phyloP scores from a whole-genome alignment of 805 yeast genomes.

The Debaryomyces tyrocola region DNA sequence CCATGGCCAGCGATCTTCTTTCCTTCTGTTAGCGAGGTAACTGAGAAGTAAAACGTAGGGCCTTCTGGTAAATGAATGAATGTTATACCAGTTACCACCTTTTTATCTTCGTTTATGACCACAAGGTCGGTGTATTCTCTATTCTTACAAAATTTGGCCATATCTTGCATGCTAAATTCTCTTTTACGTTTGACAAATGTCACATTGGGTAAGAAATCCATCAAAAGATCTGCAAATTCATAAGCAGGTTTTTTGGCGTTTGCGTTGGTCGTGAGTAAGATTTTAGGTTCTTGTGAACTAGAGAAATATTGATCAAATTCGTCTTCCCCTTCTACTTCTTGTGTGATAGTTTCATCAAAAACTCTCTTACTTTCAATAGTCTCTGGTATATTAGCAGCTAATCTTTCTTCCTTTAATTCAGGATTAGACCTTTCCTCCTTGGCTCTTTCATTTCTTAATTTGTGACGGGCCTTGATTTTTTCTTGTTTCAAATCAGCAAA shows the following conservation, averaged over 20 bases:
- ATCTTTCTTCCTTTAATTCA: slow-evolving; percentile 74
- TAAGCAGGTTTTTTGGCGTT: slow-evolving; percentile 84
- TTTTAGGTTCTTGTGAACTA: slow-evolving; percentile 60
- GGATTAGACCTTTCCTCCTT: slow-evolving; percentile 85
- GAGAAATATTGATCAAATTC: slow-evolving; percentile 63
- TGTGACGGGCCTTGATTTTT: slow-evolving; percentile 73
- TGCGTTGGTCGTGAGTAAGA: slow-evolving; percentile 85
- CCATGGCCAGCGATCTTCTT: slow-evolving; percentile 86
- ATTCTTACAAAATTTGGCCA: slow-evolving; percentile 77
- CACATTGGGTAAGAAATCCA: slow-evolving; percentile 82
- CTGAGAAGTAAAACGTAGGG: slow-evolving; percentile 89
- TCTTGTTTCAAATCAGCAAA: slow-evolving; percentile 74
- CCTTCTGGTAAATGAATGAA: slow-evolving; percentile 94
- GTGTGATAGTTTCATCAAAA: slow-evolving; percentile 77
- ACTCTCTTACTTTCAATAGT: slow-evolving; percentile 85
- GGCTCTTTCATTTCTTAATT: slow-evolving; percentile 77
- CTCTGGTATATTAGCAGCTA: slow-evolving; percentile 72
- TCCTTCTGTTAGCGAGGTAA: slow-evolving; percentile 74
- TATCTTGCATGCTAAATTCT: slow-evolving; percentile 81
- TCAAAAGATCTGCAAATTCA: slow-evolving; percentile 82
- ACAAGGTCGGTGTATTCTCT: slow-evolving; percentile 86
- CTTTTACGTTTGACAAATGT: slow-evolving; percentile 85
- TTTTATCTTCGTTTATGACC: slow-evolving; percentile 92
- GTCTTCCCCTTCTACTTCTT: slow-evolving; percentile 61
- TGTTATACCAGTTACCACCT: slow-evolving; percentile 86